Evolutionary conservation across 1,139 yeast genomes (phyloP), one percentile per base, ranked within the genome.

Genomic region (Diutina pseudorugosa): DNA sequence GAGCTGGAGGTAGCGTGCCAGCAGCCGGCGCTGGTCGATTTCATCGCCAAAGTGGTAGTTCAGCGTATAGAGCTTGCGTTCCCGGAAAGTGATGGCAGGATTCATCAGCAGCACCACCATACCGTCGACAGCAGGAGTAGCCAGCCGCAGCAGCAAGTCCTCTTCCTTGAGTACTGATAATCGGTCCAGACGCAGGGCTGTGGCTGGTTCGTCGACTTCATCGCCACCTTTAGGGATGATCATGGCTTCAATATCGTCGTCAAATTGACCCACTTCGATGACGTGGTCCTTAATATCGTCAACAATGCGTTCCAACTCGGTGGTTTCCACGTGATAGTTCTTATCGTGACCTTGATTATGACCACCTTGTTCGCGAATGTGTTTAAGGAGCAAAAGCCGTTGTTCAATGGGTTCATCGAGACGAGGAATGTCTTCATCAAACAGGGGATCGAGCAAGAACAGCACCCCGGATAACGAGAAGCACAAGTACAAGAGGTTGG

Each of bases 391-490:
- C 19, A 62, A 53, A 20, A 70, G 61, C 41, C 76, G 61, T 47
- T 69, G 70, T 51, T 70, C 70, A 25, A 72, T 64, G 1, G 75
- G 62, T 55, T 72, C 73, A 11, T 64, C 59, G 51, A 72, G 60
- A 43, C 69, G 69, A 0, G 77, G 77, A 40, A 73, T 72, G 53
- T 73, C 75, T 53, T 74, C 77, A 51, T 73, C 75, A 55, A 72
- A 75, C 0, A 75, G 71, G 0, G 96, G 91, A 62, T 90, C 96
- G 59, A 88, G 79, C 51, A 91, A 67, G 52, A 79, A 73, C 21
- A 96, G 77, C n/a, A 82, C 72, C 23, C 97, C 96, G 52, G 95
- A 82, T 2, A 85, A 62, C 0, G 82, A 70, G 53, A 83, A 81
- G 0, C 87, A 75, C 53, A 86, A 63, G 54, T 77, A 79, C 50